phyloP scores from a whole-genome alignment of 805 yeast species.

The Candida piceae region DNA sequence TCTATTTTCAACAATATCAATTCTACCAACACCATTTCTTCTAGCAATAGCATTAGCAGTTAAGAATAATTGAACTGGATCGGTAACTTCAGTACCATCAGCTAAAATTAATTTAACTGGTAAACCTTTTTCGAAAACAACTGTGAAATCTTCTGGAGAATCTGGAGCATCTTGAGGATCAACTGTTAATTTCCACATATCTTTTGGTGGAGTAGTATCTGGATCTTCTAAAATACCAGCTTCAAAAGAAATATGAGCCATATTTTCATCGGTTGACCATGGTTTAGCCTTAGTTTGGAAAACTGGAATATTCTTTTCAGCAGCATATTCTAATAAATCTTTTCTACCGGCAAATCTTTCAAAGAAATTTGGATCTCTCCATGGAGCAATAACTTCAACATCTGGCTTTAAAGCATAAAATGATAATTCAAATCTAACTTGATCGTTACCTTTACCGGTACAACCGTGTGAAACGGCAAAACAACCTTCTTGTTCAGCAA shows the following conservation, averaged over 20 bases:
- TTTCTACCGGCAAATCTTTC: slow-evolving; percentile 97
- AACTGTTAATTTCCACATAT: slow-evolving; percentile 98
- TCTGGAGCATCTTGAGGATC: slow-evolving; percentile 96
- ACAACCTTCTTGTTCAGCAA: slow-evolving; percentile 96
- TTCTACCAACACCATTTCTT: slow-evolving; percentile 99
- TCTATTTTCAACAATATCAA: slow-evolving; percentile 98
- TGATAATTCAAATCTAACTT: slow-evolving; percentile 94
- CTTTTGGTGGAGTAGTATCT: slow-evolving; percentile 97
- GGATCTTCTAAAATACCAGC: slow-evolving; percentile 99
- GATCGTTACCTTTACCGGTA: slow-evolving; percentile 99
- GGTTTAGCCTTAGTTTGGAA: slow-evolving; percentile 98
- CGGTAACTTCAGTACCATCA: slow-evolving; percentile 58
- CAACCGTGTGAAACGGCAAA: slow-evolving; percentile 99
- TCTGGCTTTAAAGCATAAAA: slow-evolving; percentile 98
- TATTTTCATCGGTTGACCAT: slow-evolving; percentile 99
- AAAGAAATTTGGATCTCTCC: slow-evolving; percentile 96
- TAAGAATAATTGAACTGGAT: slow-evolving; percentile 86
- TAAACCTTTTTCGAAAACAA: slow-evolving; percentile 79
- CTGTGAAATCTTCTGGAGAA: slow-evolving; percentile 81
- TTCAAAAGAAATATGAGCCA: slow-evolving; percentile 98
- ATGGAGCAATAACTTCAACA: slow-evolving; percentile 94
- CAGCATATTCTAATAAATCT: slow-evolving; percentile 91
- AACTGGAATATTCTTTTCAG: slow-evolving; percentile 86
- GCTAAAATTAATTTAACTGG: slow-evolving; percentile 75
- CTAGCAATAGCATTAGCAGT: slow-evolving; percentile 94